These are phyloP conservation scores for Aegilops tauschii DNA, from an alignment of 176 grass and related monocot species.

Conservation along the genomic window DNA sequence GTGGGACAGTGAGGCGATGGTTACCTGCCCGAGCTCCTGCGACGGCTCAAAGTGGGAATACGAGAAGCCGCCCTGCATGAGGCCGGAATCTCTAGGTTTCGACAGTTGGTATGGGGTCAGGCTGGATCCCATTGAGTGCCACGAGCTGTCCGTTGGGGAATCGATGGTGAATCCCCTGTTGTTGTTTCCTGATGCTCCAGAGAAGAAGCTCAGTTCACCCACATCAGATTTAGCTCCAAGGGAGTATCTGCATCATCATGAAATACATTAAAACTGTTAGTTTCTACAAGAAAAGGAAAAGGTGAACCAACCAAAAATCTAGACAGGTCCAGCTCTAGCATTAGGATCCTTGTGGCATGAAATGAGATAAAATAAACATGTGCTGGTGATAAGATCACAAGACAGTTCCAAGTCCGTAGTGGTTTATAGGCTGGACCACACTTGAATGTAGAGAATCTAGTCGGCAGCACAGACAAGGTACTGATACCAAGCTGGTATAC, in stretches of 20 bases:
- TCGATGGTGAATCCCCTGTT: conserved; percentile 58
- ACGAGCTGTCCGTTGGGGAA: conserved; percentile 49
- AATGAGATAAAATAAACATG: not conserved
- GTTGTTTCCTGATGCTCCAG: conserved; percentile 62
- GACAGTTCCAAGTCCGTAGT: not conserved
- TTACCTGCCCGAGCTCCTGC: conserved; percentile 78
- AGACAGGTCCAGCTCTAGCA: not conserved
- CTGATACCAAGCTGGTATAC: not conserved
- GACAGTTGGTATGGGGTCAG: conserved; percentile 46
- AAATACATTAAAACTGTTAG: not conserved
- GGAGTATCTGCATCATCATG: conserved; percentile 49
- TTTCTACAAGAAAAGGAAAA: not conserved
- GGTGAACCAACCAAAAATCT: not conserved
- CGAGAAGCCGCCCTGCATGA: conserved; percentile 44
- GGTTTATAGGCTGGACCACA: not conserved
- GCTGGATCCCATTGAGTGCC: conserved; percentile 49
- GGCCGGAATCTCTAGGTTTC: conserved; percentile 46
- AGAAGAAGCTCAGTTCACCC: conserved; percentile 74
- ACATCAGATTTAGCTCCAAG: conserved; percentile 58
- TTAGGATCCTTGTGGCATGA: not conserved
- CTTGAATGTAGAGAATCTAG: not conserved
- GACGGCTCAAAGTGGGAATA: conserved; percentile 53
- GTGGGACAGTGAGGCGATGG: conserved; percentile 62
- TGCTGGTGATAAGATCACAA: not conserved
- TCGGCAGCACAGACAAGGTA: not conserved